Conservation (phyloP, 495 filamentous ascomycete genomes). For the Podospora sp. region DNA sequence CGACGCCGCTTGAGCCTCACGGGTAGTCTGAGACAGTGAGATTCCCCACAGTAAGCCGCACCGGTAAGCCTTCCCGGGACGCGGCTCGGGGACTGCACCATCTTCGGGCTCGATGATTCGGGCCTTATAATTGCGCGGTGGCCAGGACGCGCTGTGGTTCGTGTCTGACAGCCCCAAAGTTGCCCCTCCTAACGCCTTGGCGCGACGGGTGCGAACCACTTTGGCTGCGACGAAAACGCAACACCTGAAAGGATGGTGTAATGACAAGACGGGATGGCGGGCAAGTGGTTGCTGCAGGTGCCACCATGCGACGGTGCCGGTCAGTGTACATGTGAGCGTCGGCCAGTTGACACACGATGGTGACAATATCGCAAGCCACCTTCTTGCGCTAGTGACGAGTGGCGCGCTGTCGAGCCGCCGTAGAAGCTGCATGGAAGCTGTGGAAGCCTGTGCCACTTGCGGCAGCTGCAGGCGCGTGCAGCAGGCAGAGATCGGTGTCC, state of each 20-base stretch:
- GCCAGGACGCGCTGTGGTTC: not conserved
- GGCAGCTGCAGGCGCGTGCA: not conserved
- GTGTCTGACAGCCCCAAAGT: not conserved
- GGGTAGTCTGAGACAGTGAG: not conserved
- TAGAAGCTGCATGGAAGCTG: slow-evolving; percentile 10
- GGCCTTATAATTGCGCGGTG: not conserved
- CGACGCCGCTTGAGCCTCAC: not conserved
- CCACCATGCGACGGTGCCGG: not conserved
- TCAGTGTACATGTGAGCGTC: too few species aligned
- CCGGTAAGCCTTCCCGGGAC: not conserved
- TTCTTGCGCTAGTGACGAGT: not conserved
- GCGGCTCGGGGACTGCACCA: not conserved
- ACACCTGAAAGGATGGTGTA: not conserved
- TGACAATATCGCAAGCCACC: not conserved
- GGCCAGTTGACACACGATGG: not conserved
- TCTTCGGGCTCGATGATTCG: not conserved
- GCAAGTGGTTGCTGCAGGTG: not conserved
- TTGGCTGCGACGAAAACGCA: not conserved
- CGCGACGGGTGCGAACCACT: not conserved
- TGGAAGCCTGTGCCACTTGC: not conserved
- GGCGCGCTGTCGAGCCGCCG: not conserved
- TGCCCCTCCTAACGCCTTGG: not conserved
- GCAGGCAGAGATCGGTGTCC: not conserved
- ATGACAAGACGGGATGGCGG: not conserved
- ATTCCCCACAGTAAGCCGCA: not conserved